A percentile compares a stretch with the other conserved stretches of the same genome.
These are phyloP conservation scores for Entoloma clypeatum DNA, from an alignment of 1,284 basidiomycete species.

Conservation along the genomic window DNA sequence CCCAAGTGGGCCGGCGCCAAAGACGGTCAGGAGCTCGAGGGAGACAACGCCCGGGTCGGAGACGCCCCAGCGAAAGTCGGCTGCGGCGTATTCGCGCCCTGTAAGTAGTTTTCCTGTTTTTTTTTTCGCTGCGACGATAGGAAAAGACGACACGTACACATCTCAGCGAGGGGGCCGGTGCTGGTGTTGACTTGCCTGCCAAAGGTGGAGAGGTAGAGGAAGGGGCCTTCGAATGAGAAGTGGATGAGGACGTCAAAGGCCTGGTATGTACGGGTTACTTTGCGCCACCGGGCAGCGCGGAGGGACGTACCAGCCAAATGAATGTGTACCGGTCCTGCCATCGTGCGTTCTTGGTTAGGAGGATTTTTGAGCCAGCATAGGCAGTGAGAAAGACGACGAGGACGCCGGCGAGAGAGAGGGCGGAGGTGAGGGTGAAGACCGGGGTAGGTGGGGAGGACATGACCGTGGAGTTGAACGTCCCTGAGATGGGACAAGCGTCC, in stretches of 20 bases:
- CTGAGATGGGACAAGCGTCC: too few relatives aligned
- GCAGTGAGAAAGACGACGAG: conserved; percentile 46
- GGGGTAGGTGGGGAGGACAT: too few relatives aligned
- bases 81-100: conserved; percentile 64
- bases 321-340: conserved; percentile 66
- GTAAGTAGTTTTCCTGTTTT: not conserved
- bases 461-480: too few relatives aligned
- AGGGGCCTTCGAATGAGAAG: conserved; percentile 74
- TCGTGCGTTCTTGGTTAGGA: conserved; percentile 59
- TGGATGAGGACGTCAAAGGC: conserved; percentile 78
- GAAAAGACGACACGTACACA: conserved; percentile 51
- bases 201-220: conserved; percentile 70
- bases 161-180: conserved; percentile 63
- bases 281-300: conserved; percentile 2
- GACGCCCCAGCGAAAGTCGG: conserved; percentile 76
- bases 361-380: conserved; percentile 43
- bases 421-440: conserved; percentile 69
- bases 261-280: conserved; percentile 29
- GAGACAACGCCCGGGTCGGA: conserved; percentile 77
- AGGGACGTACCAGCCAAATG: conserved; percentile 60
- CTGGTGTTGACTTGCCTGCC: conserved; percentile 70
- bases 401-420: conserved; percentile 61
- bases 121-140: conserved; percentile 2
- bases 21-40: conserved; percentile 77
- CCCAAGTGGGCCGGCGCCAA: conserved; percentile 70